Evolutionary conservation across 176 grass and related monocot species (phyloP), one percentile per base, ranked within the genome.

Genomic region (Oropetium thomaeum): DNA sequence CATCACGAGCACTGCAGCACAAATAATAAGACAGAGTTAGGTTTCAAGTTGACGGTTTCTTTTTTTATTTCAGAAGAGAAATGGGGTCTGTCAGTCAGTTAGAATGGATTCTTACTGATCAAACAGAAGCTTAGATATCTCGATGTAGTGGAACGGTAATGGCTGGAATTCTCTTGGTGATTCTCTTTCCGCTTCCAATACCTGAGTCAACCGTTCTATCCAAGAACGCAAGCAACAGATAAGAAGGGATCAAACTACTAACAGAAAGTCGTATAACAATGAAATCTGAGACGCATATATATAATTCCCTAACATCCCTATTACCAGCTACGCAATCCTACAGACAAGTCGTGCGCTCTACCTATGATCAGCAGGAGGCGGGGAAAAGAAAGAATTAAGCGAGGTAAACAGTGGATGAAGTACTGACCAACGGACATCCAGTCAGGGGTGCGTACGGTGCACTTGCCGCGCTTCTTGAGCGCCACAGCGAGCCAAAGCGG

Each of bases 121-220:
- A 86, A 98, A 91, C 31, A 98, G 76, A 83, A 98, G 95, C 57
- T 86, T 89, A 66, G 95, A 94, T 76, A 98, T 89, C 70, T 98
- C 91, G 5, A 98, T 86, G 69, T 94, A 98, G 73, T 98, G 95
- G 74, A 98, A 98, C 4, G 91, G 91, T 35, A 98, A 71, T 73
- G 95, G 95, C 68, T 94, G 91, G 52, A 94, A 98, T 81, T 98
- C 95, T 75, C 91, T 89, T 27, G 95, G 88, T 1, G 95, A 94
- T 67, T 98, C 95, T 66, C 95, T 88, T 88, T 98, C 95, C 0
- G 91, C 89, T 35, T 98, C 89, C 61, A 98, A 67, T 31, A 90
- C 89, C 73, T 92, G 95, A 10, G 91, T 98, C 87, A 98, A 82
- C 67, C 78, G 92, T 14, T 94, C 95, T 98, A 68, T 35, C 44